phyloP scores from a whole-genome alignment of 345 rosid genomes.

The Brassica nigra region DNA sequence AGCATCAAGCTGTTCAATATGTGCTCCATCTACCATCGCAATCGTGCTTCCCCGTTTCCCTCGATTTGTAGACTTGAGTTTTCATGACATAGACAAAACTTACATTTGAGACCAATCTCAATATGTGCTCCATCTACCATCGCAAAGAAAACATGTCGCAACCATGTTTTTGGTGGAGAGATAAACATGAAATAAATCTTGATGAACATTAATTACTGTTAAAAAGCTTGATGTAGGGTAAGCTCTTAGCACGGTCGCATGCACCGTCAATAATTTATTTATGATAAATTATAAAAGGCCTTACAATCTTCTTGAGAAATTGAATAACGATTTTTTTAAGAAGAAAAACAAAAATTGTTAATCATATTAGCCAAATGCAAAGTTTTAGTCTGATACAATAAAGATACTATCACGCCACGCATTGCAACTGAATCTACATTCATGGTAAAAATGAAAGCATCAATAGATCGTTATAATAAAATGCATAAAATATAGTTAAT shows the following conservation, averaged over 20 bases:
- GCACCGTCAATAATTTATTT: neutral
- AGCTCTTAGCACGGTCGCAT: neutral
- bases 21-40: slow-evolving; percentile 74
- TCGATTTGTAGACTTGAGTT: no score
- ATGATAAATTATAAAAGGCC: neutral
- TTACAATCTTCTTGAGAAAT: neutral
- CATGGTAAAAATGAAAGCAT: neutral
- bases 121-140: no score
- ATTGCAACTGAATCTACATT: neutral
- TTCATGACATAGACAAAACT: no score
- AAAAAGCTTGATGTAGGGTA: slow-evolving; percentile 20
- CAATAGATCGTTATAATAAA: neutral
- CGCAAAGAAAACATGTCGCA: slow-evolving; percentile 6
- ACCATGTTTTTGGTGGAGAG: slow-evolving; percentile 27
- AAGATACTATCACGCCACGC: neutral
- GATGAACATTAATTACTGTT: slow-evolving; percentile 5
- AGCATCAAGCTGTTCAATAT: slow-evolving; percentile 74
- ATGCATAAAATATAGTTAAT: neutral
- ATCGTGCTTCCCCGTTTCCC: slow-evolving; percentile 59
- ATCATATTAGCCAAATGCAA: neutral
- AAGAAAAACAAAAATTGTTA: neutral
- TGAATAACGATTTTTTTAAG: neutral
- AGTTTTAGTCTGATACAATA: neutral
- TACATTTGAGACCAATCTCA: no score
- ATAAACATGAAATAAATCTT: neutral